phyloP scores from a whole-genome alignment of 2,329 filamentous ascomycete genomes.

The Sporothrix mexicana region DNA sequence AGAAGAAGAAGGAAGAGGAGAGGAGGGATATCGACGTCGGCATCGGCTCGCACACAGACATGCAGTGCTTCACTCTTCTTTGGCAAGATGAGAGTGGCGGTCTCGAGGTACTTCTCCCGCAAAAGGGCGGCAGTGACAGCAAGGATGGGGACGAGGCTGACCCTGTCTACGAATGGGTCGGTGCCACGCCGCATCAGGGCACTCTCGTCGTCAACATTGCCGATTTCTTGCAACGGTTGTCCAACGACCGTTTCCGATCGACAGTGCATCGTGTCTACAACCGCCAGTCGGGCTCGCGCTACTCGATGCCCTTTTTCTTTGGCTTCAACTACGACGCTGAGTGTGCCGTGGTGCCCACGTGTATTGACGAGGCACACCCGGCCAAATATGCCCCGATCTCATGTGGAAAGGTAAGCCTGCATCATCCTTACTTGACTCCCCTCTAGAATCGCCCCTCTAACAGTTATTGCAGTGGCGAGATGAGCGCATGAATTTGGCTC shows the following conservation, averaged over 20 bases:
- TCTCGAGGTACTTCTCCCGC: slow-evolving; percentile 35
- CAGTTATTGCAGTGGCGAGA: slow-evolving; percentile 36
- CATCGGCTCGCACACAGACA: slow-evolving; percentile 54
- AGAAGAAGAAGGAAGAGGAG: slow-evolving; percentile 25
- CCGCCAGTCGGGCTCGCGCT: slow-evolving; percentile 31
- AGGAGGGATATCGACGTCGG: slow-evolving; percentile 45
- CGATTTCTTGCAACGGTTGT: slow-evolving; percentile 38
- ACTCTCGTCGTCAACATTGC: slow-evolving; percentile 40
- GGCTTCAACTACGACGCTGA: slow-evolving; percentile 54
- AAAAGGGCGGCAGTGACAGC: background rate
- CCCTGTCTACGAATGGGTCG: slow-evolving; percentile 34
- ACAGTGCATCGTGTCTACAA: slow-evolving; percentile 39
- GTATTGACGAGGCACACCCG: slow-evolving; percentile 48
- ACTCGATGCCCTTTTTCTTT: slow-evolving; percentile 40
- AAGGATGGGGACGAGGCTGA: background rate
- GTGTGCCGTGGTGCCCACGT: slow-evolving; percentile 51
- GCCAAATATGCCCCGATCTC: slow-evolving; percentile 53
- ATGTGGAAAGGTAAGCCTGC: slow-evolving; percentile 44
- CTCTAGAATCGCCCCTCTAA: background rate
- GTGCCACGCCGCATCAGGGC: slow-evolving; percentile 31
- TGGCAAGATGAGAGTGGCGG: slow-evolving; percentile 37
- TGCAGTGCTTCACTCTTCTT: slow-evolving; percentile 46
- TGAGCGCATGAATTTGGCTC: slow-evolving; percentile 35
- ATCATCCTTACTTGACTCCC: no score
- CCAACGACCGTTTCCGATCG: slow-evolving; percentile 38